Conservation (phyloP, 2,329 filamentous ascomycete species). For the Cercospora nicotianae region DNA sequence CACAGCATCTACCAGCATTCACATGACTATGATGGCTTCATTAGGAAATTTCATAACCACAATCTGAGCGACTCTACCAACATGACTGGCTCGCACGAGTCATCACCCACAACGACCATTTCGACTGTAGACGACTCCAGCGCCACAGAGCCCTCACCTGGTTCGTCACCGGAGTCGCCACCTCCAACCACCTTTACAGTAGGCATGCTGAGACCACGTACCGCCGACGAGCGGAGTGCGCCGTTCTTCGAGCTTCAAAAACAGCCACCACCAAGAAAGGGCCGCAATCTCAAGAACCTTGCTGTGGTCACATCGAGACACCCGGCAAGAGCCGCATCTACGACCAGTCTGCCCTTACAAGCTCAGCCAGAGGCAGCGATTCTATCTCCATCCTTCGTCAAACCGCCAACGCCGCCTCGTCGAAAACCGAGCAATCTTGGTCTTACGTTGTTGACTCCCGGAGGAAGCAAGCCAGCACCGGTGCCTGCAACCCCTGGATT, state of each 20-base stretch:
- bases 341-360: conserved; percentile 55
- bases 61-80: conserved; percentile 77
- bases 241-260: conserved; percentile 57
- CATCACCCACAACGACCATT: conserved; percentile 89
- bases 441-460: conserved; percentile 66
- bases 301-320: conserved; percentile 68
- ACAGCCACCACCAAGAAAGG: conserved; percentile 58
- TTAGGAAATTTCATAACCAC: conserved; percentile 59
- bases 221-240: conserved; percentile 51
- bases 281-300: conserved; percentile 81
- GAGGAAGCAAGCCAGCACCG: conserved; percentile 58
- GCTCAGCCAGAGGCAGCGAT: conserved; percentile 54
- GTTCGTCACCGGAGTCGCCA: conserved; percentile 85
- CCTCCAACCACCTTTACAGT: conserved; percentile 69
- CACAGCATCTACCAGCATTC: conserved; percentile 15
- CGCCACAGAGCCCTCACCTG: conserved; percentile 85
- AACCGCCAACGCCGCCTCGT: conserved; percentile 68
- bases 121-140: conserved; percentile 91
- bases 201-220: conserved; percentile 51
- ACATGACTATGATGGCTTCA: conserved; percentile 31
- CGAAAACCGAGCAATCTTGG: conserved; percentile 76
- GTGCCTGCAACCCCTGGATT: conserved; percentile 60
- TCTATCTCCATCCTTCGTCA: conserved; percentile 74
- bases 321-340: conserved; percentile 47
- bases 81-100: conserved; percentile 81